These are phyloP conservation scores for Xylaria sp. DNA, from an alignment of 2,329 filamentous ascomycete species.

Conservation along the genomic window DNA sequence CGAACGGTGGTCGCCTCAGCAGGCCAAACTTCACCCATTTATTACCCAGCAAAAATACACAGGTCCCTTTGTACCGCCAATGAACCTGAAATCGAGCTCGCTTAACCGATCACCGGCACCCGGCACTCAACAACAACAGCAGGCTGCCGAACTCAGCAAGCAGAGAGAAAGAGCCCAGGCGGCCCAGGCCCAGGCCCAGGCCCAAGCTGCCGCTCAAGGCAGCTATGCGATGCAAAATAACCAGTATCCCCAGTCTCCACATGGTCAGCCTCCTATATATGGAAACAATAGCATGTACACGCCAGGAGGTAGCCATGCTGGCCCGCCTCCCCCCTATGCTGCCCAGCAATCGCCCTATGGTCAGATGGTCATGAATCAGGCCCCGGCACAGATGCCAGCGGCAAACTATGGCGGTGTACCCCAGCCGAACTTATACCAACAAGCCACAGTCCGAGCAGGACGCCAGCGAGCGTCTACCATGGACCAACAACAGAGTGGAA, in stretches of 20 bases:
- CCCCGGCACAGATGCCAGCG: slow-evolving; percentile 72
- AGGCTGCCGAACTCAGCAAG: slow-evolving; percentile 93
- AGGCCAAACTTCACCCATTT: slow-evolving; percentile 96
- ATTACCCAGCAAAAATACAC: slow-evolving; percentile 99
- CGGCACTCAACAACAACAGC: slow-evolving; percentile 94
- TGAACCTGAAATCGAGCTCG: slow-evolving; percentile 92
- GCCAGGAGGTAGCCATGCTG: slow-evolving; percentile 63
- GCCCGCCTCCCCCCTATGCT: slow-evolving; percentile 82
- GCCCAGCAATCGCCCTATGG: slow-evolving; percentile 77
- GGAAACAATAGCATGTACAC: slow-evolving; percentile 86
- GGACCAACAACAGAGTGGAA: slow-evolving; percentile 93
- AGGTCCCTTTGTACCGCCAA: slow-evolving; percentile 93
- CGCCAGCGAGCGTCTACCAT: slow-evolving; percentile 94
- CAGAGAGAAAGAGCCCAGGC: slow-evolving; percentile 79
- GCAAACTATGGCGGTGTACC: slow-evolving; percentile 69
- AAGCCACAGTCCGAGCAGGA: slow-evolving; percentile 79
- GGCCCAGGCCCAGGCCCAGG: slow-evolving; percentile 69
- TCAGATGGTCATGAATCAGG: slow-evolving; percentile 77
- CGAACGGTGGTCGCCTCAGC: slow-evolving; percentile 96
- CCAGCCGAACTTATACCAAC: slow-evolving; percentile 74
- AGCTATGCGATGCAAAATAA: slow-evolving; percentile 70
- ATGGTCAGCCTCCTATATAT: slow-evolving; percentile 74
- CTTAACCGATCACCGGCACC: slow-evolving; percentile 89
- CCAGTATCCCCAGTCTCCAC: slow-evolving; percentile 60
- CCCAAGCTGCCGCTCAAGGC: slow-evolving; percentile 73